These are phyloP conservation scores for Stagonosporopsis vannaccii DNA, from an alignment of 2,329 filamentous ascomycete genomes.

Conservation along the genomic window DNA sequence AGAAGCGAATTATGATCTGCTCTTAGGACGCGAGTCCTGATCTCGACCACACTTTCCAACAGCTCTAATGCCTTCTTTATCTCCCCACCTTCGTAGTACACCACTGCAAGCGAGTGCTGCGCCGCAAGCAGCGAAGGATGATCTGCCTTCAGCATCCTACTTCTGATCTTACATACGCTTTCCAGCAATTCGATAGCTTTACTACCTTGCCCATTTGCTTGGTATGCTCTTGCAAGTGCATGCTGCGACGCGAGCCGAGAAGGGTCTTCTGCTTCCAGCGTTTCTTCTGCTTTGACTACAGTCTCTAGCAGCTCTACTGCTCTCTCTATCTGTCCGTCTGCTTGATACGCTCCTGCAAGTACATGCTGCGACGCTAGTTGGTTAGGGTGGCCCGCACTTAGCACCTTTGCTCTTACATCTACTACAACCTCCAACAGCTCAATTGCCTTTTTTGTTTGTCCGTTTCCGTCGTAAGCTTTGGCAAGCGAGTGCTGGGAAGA, in stretches of 20 bases:
- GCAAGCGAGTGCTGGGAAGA: conserved; percentile 14
- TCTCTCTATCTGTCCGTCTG: conserved; percentile 13
- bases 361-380: conserved; percentile 12
- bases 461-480: conserved; percentile 3
- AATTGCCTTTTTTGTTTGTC: conserved; percentile 17
- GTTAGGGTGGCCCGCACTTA: background rate
- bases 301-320: conserved; percentile 14
- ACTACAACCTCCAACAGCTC: conserved; percentile 7
- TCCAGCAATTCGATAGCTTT: conserved; percentile 13
- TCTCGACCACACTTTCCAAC: background rate
- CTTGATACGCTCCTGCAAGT: conserved; percentile 11
- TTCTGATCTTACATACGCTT: background rate
- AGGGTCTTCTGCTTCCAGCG: background rate
- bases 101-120: conserved; percentile 14
- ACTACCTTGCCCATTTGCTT: conserved; percentile 18
- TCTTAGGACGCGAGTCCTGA: too few species aligned
- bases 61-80: conserved; percentile 12
- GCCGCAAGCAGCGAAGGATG: conserved; percentile 2
- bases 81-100: conserved; percentile 9
- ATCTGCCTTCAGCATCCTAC: background rate
- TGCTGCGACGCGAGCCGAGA: conserved; percentile 12
- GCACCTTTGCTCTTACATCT: background rate
- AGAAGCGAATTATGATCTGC: too few species aligned
- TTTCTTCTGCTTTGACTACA: background rate
- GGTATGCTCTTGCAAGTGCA: conserved; percentile 10